phyloP scores from a whole-genome alignment of 2,329 filamentous ascomycete species.

The Grosmannia clavigera region DNA sequence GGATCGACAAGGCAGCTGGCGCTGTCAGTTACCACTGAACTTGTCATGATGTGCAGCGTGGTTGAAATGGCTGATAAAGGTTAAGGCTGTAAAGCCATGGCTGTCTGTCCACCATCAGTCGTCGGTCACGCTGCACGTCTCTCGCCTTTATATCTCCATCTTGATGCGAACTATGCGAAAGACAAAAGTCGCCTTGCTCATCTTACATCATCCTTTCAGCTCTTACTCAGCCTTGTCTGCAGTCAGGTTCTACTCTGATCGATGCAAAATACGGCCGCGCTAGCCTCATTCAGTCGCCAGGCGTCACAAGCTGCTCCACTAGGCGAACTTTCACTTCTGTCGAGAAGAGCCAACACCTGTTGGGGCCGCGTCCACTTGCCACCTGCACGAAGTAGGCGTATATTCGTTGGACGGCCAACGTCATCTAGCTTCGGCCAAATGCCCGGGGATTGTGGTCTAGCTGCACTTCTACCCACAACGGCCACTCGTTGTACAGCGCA shows the following conservation, averaged over 20 bases:
- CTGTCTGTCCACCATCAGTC: no score
- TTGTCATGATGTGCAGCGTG: no score
- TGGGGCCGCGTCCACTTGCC: no score
- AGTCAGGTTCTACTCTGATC: neutral
- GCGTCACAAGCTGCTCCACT: neutral
- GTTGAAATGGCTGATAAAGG: no score
- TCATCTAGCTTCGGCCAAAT: slow-evolving; percentile 23
- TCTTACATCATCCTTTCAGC: no score
- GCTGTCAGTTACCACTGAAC: neutral
- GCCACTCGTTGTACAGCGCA: slow-evolving; percentile 37
- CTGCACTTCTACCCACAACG: slow-evolving; percentile 40
- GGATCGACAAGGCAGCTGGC: neutral
- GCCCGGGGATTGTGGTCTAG: slow-evolving; percentile 30
- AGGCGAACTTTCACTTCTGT: neutral
- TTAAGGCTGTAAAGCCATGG: no score
- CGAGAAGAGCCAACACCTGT: no score
- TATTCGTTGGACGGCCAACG: neutral
- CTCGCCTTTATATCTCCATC: no score
- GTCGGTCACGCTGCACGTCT: no score
- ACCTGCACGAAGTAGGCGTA: neutral
- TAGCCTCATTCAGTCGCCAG: neutral
- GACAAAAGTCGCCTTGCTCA: no score
- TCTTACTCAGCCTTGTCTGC: neutral
- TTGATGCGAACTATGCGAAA: no score
- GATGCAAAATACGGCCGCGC: neutral